phyloP scores from a whole-genome alignment of 2,329 filamentous ascomycete species.

The Ascosphaera aggregata region DNA sequence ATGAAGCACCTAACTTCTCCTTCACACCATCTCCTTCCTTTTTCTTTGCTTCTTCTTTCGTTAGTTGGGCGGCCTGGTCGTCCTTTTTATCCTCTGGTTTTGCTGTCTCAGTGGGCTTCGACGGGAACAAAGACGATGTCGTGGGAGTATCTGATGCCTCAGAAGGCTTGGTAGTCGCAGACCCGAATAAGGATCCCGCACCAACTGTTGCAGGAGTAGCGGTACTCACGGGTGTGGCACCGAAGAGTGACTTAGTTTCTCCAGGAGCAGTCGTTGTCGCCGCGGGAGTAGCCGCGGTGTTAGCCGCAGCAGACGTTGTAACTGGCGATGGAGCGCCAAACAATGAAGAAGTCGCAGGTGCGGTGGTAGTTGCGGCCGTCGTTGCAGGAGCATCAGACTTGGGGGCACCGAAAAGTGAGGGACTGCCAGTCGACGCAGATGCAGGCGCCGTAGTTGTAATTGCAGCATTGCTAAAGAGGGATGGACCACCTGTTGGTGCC shows the following conservation, averaged over 20 bases:
- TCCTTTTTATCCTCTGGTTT: conserved; percentile 3
- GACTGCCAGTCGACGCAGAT: conserved; percentile 2
- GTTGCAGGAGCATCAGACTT: not conserved
- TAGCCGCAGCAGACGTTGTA: conserved; percentile 4
- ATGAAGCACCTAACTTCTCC: conserved; percentile 42
- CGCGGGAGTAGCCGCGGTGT: conserved; percentile 5
- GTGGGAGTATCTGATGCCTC: conserved; percentile 12
- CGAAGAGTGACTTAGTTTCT: conserved; percentile 1
- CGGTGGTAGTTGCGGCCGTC: not conserved
- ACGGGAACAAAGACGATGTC: conserved; percentile 9
- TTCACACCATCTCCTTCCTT: conserved; percentile 1
- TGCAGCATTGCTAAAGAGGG: conserved; percentile 1
- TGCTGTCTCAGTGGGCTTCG: conserved; percentile 2
- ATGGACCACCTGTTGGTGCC: too few species aligned
- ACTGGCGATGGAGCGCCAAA: conserved; percentile 1
- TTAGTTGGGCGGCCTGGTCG: conserved; percentile 1
- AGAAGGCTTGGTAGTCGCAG: conserved; percentile 11
- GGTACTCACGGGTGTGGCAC: conserved; percentile 2
- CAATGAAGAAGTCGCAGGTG: conserved; percentile 1
- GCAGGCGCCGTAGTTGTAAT: not conserved
- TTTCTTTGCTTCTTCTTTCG: conserved; percentile 1
- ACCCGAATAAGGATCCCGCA: conserved; percentile 12
- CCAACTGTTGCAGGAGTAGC: conserved; percentile 11
- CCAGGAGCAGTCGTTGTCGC: not conserved
- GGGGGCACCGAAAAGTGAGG: conserved; percentile 2